Percentiles rank a stretch among this genome's conserved stretches.
Evolutionary conservation across 2,329 filamentous ascomycete species (phyloP).

Genomic region (Phaeoacremonium minimum): DNA sequence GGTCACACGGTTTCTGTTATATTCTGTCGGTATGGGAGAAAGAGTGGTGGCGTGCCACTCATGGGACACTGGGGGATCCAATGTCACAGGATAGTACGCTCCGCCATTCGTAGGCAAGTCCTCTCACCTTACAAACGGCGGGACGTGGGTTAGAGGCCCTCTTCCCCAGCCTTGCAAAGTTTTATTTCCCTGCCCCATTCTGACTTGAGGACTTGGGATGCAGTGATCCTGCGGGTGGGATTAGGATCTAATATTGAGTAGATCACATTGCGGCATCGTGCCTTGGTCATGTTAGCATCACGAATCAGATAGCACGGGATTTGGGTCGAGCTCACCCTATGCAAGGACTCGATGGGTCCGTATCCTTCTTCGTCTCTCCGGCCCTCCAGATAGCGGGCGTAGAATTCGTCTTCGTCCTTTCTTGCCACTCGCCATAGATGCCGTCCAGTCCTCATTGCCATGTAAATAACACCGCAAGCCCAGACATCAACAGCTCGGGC

Average conservation of each 20-base stretch:
- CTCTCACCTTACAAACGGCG: conserved; percentile 13
- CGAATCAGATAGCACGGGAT: conserved; percentile 3
- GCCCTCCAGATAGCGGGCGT: conserved; percentile 88
- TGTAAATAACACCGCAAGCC: conserved; percentile 98
- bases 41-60: too few species aligned
- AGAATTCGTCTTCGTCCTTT: conserved; percentile 96
- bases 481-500: conserved; percentile 96
- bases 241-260: conserved; percentile 98
- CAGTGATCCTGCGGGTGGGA: conserved; percentile 85
- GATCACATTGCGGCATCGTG: conserved; percentile 95
- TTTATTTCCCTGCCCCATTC: conserved; percentile 99
- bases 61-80: too few species aligned
- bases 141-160: conserved; percentile 65
- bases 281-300: conserved; percentile 57
- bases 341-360: conserved; percentile 89
- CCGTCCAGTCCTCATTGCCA: conserved; percentile 96
- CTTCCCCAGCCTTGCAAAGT: conserved; percentile 92
- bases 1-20: too few species aligned
- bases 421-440: conserved; percentile 97
- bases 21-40: too few species aligned
- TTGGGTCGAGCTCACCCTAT: conserved; percentile 65
- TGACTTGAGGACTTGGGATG: conserved; percentile 93
- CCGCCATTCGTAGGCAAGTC: background rate
- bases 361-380: conserved; percentile 94
- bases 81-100: too few species aligned